Evolutionary conservation across 1,284 basidiomycete genomes (phyloP).

Genomic region (Termitomyces sp.): DNA sequence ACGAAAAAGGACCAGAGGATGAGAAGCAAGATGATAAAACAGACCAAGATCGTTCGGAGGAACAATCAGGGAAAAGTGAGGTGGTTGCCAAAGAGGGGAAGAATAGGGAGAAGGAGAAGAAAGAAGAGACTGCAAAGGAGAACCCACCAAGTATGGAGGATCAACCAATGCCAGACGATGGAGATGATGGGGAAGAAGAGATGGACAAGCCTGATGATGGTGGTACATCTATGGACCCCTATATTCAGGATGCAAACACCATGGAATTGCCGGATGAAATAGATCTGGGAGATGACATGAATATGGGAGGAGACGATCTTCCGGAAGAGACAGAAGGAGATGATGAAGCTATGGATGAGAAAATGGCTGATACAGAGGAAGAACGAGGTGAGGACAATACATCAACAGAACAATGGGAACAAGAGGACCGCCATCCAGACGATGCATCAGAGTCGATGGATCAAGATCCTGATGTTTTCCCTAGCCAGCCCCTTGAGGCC

Average conservation of each 20-base stretch:
- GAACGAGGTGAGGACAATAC: slow-evolving; percentile 34
- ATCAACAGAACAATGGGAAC: slow-evolving; percentile 36
- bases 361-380: slow-evolving; percentile 11
- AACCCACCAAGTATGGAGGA: slow-evolving; percentile 15
- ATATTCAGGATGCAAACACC: slow-evolving; percentile 70
- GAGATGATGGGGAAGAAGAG: slow-evolving; percentile 27
- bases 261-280: slow-evolving; percentile 85
- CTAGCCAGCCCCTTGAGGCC: slow-evolving; percentile 29
- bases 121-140: slow-evolving; percentile 24
- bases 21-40: slow-evolving; percentile 46
- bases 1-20: slow-evolving; percentile 58
- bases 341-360: slow-evolving; percentile 35
- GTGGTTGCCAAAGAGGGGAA: slow-evolving; percentile 72
- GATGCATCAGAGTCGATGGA: slow-evolving; percentile 21
- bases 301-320: slow-evolving; percentile 32
- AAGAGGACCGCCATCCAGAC: slow-evolving; percentile 39
- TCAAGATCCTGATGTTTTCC: slow-evolving; percentile 33
- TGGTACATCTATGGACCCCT: slow-evolving; percentile 69
- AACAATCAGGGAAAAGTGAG: slow-evolving; percentile 54
- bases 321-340: slow-evolving; percentile 37
- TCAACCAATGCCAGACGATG: slow-evolving; percentile 18
- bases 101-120: slow-evolving; percentile 32
- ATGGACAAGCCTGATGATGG: slow-evolving; percentile 41
- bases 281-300: slow-evolving; percentile 67
- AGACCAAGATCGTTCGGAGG: slow-evolving; percentile 47